A percentile compares a stretch with the other conserved stretches of the same genome.
These are phyloP conservation scores for Rosa rugosa DNA, from an alignment of 306 rosid genomes.

Conservation along the genomic window DNA sequence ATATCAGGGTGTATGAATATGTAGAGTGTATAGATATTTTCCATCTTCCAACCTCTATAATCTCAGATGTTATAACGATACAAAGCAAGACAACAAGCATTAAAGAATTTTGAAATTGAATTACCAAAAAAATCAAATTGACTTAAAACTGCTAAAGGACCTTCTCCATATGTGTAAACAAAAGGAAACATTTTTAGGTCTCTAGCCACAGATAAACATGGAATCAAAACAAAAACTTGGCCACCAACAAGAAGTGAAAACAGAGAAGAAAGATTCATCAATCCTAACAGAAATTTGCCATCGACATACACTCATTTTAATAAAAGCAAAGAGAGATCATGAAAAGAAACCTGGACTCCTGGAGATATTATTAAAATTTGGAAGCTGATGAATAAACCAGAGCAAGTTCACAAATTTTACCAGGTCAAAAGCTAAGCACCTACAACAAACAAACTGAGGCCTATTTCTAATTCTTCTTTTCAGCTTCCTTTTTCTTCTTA, in stretches of 20 bases:
- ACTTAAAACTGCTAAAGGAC: background rate
- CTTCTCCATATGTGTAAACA: background rate
- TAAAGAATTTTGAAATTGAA: background rate
- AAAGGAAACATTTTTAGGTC: background rate
- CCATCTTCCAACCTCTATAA: background rate
- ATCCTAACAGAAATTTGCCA: background rate
- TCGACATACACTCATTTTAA: background rate
- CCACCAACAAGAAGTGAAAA: background rate
- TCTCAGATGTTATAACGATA: background rate
- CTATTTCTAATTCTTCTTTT: slow-evolving; percentile 51
- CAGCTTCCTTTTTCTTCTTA: slow-evolving; percentile 57
- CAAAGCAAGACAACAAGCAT: background rate
- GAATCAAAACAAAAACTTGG: too few relatives aligned
- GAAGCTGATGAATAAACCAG: background rate
- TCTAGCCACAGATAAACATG: background rate
- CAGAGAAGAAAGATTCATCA: background rate
- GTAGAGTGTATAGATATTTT: background rate
- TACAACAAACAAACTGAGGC: background rate
- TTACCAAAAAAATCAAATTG: background rate
- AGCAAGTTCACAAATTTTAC: slow-evolving; percentile 3
- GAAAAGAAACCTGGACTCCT: background rate
- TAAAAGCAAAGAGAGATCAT: background rate
- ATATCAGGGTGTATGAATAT: background rate
- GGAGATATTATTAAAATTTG: slow-evolving; percentile 7
- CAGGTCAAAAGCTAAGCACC: background rate